Evolutionary conservation across 805 yeast genomes (phyloP).

Genomic region (Yamadazyma ubonensis): DNA sequence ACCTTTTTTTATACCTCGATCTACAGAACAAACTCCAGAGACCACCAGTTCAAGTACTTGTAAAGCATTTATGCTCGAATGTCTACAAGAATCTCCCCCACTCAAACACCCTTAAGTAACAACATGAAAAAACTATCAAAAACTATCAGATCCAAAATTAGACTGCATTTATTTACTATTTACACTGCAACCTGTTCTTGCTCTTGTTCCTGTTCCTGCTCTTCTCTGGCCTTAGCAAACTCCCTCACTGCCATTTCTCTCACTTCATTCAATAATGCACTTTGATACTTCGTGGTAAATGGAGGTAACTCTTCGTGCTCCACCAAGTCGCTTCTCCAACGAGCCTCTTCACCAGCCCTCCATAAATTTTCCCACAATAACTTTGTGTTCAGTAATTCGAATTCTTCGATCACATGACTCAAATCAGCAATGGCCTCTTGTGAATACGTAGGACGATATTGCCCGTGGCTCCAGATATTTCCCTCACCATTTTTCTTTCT

Average conservation of each 20-base stretch:
- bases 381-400: slow-evolving; percentile 47
- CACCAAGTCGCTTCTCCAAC: slow-evolving; percentile 64
- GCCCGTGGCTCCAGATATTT: slow-evolving; percentile 82
- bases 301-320: slow-evolving; percentile 60
- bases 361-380: slow-evolving; percentile 83
- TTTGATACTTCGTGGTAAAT: slow-evolving; percentile 64
- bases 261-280: slow-evolving; percentile 62
- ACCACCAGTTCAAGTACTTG: no score
- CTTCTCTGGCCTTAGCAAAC: slow-evolving; percentile 26
- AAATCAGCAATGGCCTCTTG: slow-evolving; percentile 92
- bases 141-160: no score
- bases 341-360: slow-evolving; percentile 77
- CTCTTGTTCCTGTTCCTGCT: neutral
- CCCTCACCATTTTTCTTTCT: slow-evolving; percentile 75
- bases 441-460: slow-evolving; percentile 84
- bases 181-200: neutral
- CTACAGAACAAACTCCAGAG: no score
- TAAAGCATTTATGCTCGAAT: no score
- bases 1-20: no score
- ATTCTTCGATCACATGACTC: slow-evolving; percentile 63
- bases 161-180: no score
- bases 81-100: no score
- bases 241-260: slow-evolving; percentile 39
- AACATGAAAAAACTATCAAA: no score
- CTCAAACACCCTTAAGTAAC: no score